Evolutionary conservation across 768 basidiomycete species (phyloP).

Genomic region (Hortiboletus flavorubellus): DNA sequence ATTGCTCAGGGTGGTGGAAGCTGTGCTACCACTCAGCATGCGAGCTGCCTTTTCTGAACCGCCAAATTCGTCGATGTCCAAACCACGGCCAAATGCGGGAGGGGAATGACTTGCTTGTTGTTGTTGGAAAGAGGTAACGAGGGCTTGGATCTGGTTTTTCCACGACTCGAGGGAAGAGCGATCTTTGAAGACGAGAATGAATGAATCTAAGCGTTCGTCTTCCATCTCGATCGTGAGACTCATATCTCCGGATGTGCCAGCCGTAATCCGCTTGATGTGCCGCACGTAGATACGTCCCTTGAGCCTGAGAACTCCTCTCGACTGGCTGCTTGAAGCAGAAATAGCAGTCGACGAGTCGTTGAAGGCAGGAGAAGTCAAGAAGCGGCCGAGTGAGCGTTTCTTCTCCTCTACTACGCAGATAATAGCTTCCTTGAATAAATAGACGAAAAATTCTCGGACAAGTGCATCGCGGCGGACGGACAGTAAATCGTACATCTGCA

Average conservation of each 20-base stretch:
- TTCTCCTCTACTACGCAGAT: slow-evolving; percentile 98
- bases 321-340: slow-evolving; percentile 29
- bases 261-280: slow-evolving; percentile 87
- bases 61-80: slow-evolving; percentile 75
- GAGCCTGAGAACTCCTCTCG: slow-evolving; percentile 74
- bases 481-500: slow-evolving; percentile 91
- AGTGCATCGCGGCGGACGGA: slow-evolving; percentile 86
- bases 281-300: slow-evolving; percentile 96
- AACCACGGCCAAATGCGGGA: slow-evolving; percentile 35
- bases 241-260: slow-evolving; percentile 79
- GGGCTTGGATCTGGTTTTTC: slow-evolving; percentile 76
- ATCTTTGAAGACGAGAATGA: slow-evolving; percentile 95
- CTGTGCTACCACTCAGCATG: slow-evolving; percentile 75
- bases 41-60: slow-evolving; percentile 72
- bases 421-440: slow-evolving; percentile 96
- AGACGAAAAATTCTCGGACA: slow-evolving; percentile 92
- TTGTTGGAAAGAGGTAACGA: slow-evolving; percentile 69
- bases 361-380: slow-evolving; percentile 63
- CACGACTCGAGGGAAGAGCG: slow-evolving; percentile 86
- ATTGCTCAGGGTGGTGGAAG: slow-evolving; percentile 55
- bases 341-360: slow-evolving; percentile 49
- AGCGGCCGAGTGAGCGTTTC: slow-evolving; percentile 74
- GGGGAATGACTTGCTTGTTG: slow-evolving; percentile 41
- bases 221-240: slow-evolving; percentile 98
- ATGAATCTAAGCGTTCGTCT: slow-evolving; percentile 88